Percentiles rank a stretch among this genome's conserved stretches.
phyloP scores from a whole-genome alignment of 345 rosid species.

The Salix dunnii region DNA sequence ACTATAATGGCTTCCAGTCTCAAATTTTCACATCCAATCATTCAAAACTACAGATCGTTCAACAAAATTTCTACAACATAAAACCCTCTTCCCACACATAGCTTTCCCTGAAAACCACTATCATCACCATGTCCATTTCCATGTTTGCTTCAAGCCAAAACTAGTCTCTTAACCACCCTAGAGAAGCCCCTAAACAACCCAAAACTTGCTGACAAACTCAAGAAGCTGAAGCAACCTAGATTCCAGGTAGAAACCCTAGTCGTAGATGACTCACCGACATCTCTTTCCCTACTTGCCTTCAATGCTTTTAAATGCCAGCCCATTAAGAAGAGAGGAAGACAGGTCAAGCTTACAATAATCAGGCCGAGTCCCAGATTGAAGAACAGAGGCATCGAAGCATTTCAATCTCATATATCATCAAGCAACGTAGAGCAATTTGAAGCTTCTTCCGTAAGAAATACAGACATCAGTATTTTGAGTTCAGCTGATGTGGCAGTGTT shows the following conservation, averaged over 20 bases:
- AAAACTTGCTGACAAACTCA: slow-evolving; percentile 60
- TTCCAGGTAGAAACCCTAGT: slow-evolving; percentile 75
- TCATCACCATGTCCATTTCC: background rate
- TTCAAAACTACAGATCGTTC: slow-evolving; percentile 13
- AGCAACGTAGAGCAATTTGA: slow-evolving; percentile 41
- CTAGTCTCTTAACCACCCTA: slow-evolving; percentile 62
- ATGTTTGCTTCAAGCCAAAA: slow-evolving; percentile 51
- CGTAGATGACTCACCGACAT: slow-evolving; percentile 57
- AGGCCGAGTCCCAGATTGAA: slow-evolving; percentile 45
- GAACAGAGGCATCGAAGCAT: slow-evolving; percentile 37
- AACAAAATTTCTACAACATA: slow-evolving; percentile 8
- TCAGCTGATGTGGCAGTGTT: slow-evolving; percentile 64
- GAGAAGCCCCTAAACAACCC: slow-evolving; percentile 77
- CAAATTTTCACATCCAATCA: slow-evolving; percentile 27
- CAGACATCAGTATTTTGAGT: slow-evolving; percentile 26
- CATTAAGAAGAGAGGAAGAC: slow-evolving; percentile 55
- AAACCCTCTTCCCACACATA: background rate
- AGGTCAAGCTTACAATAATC: slow-evolving; percentile 43
- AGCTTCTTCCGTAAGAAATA: slow-evolving; percentile 27
- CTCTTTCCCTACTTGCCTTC: slow-evolving; percentile 52
- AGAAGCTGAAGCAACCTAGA: slow-evolving; percentile 69
- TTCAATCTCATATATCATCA: slow-evolving; percentile 23
- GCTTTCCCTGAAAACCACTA: background rate
- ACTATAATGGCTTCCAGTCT: slow-evolving; percentile 38
- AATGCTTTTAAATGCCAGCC: slow-evolving; percentile 49